Evolutionary conservation across 768 basidiomycete species (phyloP).

Genomic region (Pleurotus tuoliensis): DNA sequence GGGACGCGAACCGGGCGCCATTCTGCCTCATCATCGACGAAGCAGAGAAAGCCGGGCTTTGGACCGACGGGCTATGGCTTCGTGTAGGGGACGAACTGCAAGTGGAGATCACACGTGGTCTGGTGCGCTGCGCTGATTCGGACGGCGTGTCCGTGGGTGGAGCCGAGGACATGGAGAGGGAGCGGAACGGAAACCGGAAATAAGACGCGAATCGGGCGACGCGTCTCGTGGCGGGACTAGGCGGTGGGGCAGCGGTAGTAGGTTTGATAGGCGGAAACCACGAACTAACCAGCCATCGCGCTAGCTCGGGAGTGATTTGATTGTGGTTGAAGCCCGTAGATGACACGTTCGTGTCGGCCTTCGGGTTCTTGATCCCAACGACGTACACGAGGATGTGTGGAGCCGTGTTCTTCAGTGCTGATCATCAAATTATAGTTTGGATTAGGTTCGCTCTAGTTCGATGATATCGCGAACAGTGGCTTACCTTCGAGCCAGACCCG

Average conservation of each 20-base stretch:
- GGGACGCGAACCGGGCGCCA: not conserved
- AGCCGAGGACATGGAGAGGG: not conserved
- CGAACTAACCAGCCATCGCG: not conserved
- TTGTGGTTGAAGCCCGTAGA: not conserved
- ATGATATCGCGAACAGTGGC: not conserved
- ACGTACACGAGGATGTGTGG: slow-evolving; percentile 4
- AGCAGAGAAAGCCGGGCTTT: not conserved
- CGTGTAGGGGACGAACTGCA: too few species aligned
- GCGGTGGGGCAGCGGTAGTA: slow-evolving; percentile 3
- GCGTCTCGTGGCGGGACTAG: not conserved
- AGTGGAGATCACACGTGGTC: too few species aligned
- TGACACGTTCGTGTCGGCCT: not conserved
- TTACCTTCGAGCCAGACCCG: slow-evolving; percentile 3
- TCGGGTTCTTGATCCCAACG: not conserved
- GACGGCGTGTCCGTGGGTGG: not conserved
- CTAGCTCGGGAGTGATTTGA: not conserved
- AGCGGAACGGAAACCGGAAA: slow-evolving; percentile 1
- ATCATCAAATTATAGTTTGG: not conserved
- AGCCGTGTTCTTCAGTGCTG: not conserved
- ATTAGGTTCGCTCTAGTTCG: not conserved
- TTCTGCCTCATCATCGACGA: not conserved
- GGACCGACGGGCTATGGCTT: too few species aligned
- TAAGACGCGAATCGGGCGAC: not conserved
- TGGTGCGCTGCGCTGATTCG: too few species aligned
- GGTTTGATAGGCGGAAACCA: slow-evolving; percentile 5